Evolutionary conservation across 441 rosid species (phyloP), one percentile per base, ranked within the genome.

Genomic region (Adansonia grandidieri): DNA sequence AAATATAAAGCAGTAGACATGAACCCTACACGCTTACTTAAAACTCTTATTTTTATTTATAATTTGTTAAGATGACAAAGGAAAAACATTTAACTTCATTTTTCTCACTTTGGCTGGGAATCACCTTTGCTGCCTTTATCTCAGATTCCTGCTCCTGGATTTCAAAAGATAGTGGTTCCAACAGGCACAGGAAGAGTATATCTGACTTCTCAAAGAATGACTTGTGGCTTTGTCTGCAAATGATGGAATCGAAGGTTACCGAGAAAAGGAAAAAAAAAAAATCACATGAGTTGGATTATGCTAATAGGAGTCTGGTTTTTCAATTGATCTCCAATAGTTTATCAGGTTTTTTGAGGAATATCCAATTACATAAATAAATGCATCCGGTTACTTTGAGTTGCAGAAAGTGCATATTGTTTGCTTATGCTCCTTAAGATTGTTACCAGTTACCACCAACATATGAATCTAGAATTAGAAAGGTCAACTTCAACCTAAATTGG

Each of bases 81-180:
- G 5, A 28, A 24, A 10, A 61, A 11, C 9, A 15, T 64, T 37
- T 7, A 64, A 61, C 28, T 28, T 9, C 11, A 17, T 71, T 13
- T 14, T 44, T 11, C 14, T 66, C 15, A 45, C 6, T 64, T 62
- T 57, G 40, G 6, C 13, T 45, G 70, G 11, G 58, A n/a, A 48
- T 83, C 87, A 92, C 98, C 93, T 86, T 84, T 22, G 96, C 93
- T n/a, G 91, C 97, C 60, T 86, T 93, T 45, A 96, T 84, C 88
- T 96, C 97, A 6, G 89, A 48, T 68, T 90, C 92, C 82, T 93
- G 97, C 84, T 75, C 82, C 86, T 79, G 81, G 79, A 93, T 85
- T 58, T 92, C 90, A 42, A 80, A 85, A 62, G 98, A 90, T 72
- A 87, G 82, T 24, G 98, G 99, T 62, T 62, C 67, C 67, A 62